Conservation (phyloP, 2,329 filamentous ascomycete genomes). For the Ambrosiella xylebori region DNA sequence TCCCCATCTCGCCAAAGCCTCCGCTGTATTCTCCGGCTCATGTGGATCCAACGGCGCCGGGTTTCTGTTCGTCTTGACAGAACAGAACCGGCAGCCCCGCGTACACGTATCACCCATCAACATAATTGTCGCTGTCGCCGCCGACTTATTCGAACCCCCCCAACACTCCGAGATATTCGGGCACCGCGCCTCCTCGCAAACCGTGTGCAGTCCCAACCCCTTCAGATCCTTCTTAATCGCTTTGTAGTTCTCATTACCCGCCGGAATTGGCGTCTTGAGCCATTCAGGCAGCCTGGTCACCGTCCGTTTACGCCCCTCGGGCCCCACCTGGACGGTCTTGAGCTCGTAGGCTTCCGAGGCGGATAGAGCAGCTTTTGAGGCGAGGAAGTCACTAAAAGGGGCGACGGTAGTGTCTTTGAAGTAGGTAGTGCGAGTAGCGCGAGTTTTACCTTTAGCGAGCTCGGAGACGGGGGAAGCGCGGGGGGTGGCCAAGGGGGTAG, state of each 20-base stretch:
- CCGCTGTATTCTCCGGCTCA: conserved; percentile 91
- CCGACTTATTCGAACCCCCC: conserved; percentile 75
- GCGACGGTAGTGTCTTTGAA: conserved; percentile 42
- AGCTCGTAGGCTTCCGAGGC: conserved; percentile 40
- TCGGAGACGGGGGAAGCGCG: conserved; percentile 11
- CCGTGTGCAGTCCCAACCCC: conserved; percentile 78
- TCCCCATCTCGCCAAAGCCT: conserved; percentile 83
- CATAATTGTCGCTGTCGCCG: conserved; percentile 97
- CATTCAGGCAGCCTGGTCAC: conserved; percentile 70
- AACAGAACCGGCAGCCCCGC: conserved; percentile 89
- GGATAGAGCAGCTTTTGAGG: conserved; percentile 26
- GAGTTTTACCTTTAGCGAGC: conserved; percentile 21
- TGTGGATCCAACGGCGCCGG: conserved; percentile 76
- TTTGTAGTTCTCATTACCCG: conserved; percentile 67
- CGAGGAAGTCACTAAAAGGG: conserved; percentile 41
- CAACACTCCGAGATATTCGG: conserved; percentile 97
- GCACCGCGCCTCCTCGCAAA: conserved; percentile 93
- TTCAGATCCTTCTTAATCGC: conserved; percentile 87
- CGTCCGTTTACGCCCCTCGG: conserved; percentile 42
- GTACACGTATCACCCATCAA: conserved; percentile 98
- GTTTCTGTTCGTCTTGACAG: conserved; percentile 70
- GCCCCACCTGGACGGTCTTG: conserved; percentile 46
- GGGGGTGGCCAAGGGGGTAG: conserved; percentile 13
- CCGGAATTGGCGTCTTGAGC: conserved; percentile 91
- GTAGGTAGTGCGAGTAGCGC: conserved; percentile 29